phyloP scores from a whole-genome alignment of 345 rosid species.

The Aethionema arabicum region DNA sequence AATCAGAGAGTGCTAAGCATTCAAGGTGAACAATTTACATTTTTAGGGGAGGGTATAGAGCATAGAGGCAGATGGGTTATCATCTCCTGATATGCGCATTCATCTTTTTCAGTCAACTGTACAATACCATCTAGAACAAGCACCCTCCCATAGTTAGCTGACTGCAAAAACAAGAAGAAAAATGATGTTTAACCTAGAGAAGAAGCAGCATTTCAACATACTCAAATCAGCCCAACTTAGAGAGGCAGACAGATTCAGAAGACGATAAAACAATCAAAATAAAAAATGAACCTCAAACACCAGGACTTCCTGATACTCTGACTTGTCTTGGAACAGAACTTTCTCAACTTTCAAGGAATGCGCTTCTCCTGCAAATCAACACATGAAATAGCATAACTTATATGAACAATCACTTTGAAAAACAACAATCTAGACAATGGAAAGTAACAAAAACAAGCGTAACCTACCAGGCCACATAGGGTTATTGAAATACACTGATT shows the following conservation, averaged over 20 bases:
- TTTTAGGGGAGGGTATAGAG: constrained; percentile 77
- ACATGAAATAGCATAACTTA: constrained; percentile 13
- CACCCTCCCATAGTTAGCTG: constrained; percentile 83
- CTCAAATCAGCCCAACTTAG: not conserved
- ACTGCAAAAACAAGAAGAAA: constrained; percentile 49
- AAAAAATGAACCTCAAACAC: constrained; percentile 70
- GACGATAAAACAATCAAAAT: not conserved
- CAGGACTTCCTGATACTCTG: constrained; percentile 87
- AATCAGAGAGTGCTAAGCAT: constrained; percentile 11
- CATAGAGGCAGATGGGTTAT: constrained; percentile 96
- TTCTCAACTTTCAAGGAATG: constrained; percentile 85
- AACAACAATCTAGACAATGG: constrained; percentile 8
- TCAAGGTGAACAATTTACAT: constrained; percentile 43
- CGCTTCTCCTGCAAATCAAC: constrained; percentile 68
- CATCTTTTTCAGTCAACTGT: constrained; percentile 96
- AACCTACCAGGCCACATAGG: constrained; percentile 98
- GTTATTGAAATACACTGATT: constrained; percentile 75
- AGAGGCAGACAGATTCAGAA: not conserved
- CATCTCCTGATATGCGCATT: constrained; percentile 99
- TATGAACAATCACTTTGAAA: constrained; percentile 11
- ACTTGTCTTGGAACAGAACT: constrained; percentile 64
- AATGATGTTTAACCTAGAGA: constrained; percentile 13
- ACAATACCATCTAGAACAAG: constrained; percentile 97
- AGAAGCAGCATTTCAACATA: constrained; percentile 2
- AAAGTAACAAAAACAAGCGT: not conserved